Conservation (phyloP, 2,329 filamentous ascomycete genomes). For the Colletotrichum kahawae region DNA sequence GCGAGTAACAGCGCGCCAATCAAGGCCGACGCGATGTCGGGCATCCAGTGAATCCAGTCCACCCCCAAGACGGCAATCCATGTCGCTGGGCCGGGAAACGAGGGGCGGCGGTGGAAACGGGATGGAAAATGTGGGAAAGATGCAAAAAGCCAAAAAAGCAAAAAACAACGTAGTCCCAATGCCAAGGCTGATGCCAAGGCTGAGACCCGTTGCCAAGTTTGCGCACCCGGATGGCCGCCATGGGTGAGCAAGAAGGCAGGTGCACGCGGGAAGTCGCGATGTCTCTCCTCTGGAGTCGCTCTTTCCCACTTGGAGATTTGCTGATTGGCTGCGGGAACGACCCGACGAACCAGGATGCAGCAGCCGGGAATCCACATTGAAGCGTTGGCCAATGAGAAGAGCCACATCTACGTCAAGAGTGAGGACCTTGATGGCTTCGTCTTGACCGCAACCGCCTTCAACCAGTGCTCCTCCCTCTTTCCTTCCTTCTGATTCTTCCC, state of each 20-base stretch:
- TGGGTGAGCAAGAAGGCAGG: not conserved
- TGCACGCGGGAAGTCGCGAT: not conserved
- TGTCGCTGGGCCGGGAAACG: not conserved
- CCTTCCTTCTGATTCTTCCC: not conserved
- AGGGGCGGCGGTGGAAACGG: not conserved
- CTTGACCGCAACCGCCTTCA: not conserved
- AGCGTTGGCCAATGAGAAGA: not conserved
- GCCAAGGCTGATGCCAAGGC: conserved; percentile 23
- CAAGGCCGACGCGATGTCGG: not conserved
- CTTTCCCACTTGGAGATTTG: not conserved
- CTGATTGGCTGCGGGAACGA: not conserved
- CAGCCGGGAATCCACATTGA: not conserved
- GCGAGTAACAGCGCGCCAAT: not conserved
- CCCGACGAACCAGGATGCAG: not conserved
- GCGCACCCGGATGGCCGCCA: conserved; percentile 14
- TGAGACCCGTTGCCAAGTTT: conserved; percentile 20
- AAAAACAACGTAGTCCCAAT: conserved; percentile 9
- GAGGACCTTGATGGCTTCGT: conserved; percentile 21
- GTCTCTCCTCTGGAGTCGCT: not conserved
- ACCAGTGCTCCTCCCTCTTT: not conserved
- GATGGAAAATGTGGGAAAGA: not conserved
- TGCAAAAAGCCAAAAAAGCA: not conserved
- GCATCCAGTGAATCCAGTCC: not conserved
- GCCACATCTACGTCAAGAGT: not conserved
- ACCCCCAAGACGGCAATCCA: not conserved